These are phyloP conservation scores for Linnemannia hyalina DNA, from an alignment of 192 early-diverging fungal species.

Conservation along the genomic window DNA sequence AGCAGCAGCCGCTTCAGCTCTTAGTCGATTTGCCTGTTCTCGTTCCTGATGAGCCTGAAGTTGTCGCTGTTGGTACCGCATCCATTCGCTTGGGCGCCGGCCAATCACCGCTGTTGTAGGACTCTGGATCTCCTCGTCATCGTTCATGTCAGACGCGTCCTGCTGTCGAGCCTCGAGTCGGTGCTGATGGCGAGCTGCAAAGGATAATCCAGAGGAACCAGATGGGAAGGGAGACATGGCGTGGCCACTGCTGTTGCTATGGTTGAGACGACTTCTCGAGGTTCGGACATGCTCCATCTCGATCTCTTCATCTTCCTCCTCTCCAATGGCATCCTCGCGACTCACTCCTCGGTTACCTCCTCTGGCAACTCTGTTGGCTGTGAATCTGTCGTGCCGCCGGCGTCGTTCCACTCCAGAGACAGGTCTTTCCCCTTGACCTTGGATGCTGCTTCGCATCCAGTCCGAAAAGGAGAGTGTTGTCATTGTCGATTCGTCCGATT, in stretches of 20 bases:
- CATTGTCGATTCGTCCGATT: conserved; percentile 8
- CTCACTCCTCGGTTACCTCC: neutral
- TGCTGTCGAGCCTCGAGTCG: conserved; percentile 5
- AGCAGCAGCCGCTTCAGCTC: neutral
- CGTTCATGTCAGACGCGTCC: conserved; percentile 4
- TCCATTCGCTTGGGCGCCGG: conserved; percentile 52
- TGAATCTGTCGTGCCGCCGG: conserved; percentile 28
- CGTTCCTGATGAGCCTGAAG: conserved; percentile 38
- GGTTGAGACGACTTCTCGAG: neutral
- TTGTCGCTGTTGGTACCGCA: conserved; percentile 51
- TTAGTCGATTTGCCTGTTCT: conserved; percentile 17
- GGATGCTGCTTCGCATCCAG: conserved; percentile 11
- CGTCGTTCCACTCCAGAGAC: conserved; percentile 43
- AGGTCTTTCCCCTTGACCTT: conserved; percentile 14
- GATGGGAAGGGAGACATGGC: neutral
- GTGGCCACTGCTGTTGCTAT: neutral
- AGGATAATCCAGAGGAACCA: neutral
- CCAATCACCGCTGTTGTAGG: conserved; percentile 48
- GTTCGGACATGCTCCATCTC: conserved; percentile 50
- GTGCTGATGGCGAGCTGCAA: neutral
- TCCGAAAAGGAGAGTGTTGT: conserved; percentile 20
- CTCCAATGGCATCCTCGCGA: conserved; percentile 35
- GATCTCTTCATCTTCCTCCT: conserved; percentile 47
- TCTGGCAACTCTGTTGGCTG: neutral
- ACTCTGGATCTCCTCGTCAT: conserved; percentile 37